These are phyloP conservation scores for Grifola frondosa DNA, from an alignment of 1,284 basidiomycete genomes.

Conservation along the genomic window DNA sequence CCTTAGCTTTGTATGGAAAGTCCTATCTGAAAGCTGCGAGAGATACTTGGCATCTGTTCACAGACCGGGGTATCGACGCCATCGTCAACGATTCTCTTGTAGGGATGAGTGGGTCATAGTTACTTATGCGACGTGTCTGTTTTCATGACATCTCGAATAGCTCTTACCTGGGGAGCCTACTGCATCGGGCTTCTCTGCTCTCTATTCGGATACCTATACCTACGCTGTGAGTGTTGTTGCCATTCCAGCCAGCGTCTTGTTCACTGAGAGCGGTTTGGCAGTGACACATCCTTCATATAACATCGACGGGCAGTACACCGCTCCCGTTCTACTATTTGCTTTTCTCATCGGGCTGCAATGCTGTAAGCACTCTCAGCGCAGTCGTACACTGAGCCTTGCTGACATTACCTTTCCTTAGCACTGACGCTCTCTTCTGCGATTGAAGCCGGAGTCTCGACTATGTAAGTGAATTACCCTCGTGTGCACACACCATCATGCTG, in stretches of 20 bases:
- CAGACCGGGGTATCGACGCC: constrained; percentile 83
- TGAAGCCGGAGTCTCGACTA: constrained; percentile 82
- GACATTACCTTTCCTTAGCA: constrained; percentile 37
- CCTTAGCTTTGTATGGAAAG: constrained; percentile 83
- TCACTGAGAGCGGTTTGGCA: constrained; percentile 27
- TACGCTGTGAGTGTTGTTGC: constrained; percentile 55
- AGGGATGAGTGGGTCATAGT: constrained; percentile 70
- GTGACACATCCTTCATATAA: constrained; percentile 77
- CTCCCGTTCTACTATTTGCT: constrained; percentile 75
- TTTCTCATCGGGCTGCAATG: constrained; percentile 78
- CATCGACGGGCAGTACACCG: constrained; percentile 70
- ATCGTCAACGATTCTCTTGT: constrained; percentile 86
- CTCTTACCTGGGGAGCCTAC: constrained; percentile 76
- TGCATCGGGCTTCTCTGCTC: constrained; percentile 75
- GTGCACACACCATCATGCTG: not conserved
- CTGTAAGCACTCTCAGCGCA: constrained; percentile 46
- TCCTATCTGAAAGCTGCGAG: constrained; percentile 84
- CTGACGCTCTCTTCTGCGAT: constrained; percentile 69
- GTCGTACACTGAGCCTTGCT: not conserved
- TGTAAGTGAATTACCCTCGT: constrained; percentile 43
- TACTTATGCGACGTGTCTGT: too few species aligned
- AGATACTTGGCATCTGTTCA: constrained; percentile 87
- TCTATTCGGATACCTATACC: constrained; percentile 81
- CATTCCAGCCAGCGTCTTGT: not conserved
- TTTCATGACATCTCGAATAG: constrained; percentile 31